Evolutionary conservation across 805 yeast species (phyloP).

Genomic region (Candida vaughaniae): DNA sequence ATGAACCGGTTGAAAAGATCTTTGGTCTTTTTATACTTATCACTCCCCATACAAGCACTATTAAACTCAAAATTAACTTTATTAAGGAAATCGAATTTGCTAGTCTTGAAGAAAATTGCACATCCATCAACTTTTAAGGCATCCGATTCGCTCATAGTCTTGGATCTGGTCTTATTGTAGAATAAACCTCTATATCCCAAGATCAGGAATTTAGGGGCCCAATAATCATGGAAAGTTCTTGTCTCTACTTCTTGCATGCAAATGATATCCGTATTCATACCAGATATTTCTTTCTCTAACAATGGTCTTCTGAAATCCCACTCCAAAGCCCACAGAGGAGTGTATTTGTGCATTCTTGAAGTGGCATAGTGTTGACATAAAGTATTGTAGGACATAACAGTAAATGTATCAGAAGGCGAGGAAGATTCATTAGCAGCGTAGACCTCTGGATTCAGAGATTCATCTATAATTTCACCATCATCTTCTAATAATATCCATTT

Average conservation of each 20-base stretch:
- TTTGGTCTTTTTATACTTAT: constrained; percentile 86
- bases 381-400: constrained; percentile 84
- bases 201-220: constrained; percentile 72
- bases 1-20: constrained; percentile 94
- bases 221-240: constrained; percentile 77
- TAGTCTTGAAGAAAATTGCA: constrained; percentile 81
- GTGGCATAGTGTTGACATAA: constrained; percentile 96
- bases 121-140: constrained; percentile 96
- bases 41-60: constrained; percentile 73
- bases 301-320: constrained; percentile 88
- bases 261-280: constrained; percentile 68
- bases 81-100: constrained; percentile 67
- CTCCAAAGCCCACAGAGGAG: constrained; percentile 95
- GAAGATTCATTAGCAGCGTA: constrained; percentile 28
- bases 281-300: constrained; percentile 69
- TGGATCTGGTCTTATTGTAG: constrained; percentile 87
- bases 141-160: constrained; percentile 79
- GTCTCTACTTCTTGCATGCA: constrained; percentile 97
- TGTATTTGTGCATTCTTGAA: constrained; percentile 84
- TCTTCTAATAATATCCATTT: constrained; percentile 79
- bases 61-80: constrained; percentile 81
- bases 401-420: constrained; percentile 48
- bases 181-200: constrained; percentile 80
- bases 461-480: constrained; percentile 62
- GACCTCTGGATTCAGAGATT: constrained; percentile 28